Base-by-base conservation (phyloP, 352 stramenopile genomes). In the Globisporangium nodosum region DNA sequence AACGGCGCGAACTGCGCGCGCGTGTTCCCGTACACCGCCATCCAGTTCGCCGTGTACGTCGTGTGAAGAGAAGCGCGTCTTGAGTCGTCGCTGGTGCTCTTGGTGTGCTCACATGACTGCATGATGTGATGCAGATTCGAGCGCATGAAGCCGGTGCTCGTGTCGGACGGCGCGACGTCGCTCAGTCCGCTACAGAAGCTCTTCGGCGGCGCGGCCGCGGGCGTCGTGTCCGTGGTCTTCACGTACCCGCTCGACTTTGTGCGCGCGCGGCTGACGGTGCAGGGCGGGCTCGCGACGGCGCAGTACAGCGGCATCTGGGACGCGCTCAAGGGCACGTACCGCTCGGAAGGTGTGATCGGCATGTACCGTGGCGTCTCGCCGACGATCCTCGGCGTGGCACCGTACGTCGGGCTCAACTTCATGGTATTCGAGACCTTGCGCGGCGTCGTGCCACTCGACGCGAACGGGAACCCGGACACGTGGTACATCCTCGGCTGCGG, bases 1-100 rank as follows among this genome's bases (percentile, higher is more conserved):
- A 91, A 93, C 68, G 83, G 83, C 52, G 81, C 79, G 58, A 93
- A 93, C 68, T 90, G 78, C 60, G 71, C 83, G 30, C 83, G 83
- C 30, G 78, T 91, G 45, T 88, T 91, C 45, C 81, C 81, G 0
- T 91, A 93, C 66, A 79, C 85, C 15, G 79, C 81, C 52, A 87
- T 90, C 61, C 78, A 92, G 63, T 90, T 92, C 54, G 77, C 79
- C 27, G 71, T 74, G 45, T 78, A 66, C 54, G 68, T 50, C 9
- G 13, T 54, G 18, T 24, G 6, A 18, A 7, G 15, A 7, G 3
- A 13, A 20, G 31, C 6, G 20, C 1, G 9, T 45, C 16, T 45
- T 39, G 33, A 12, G 33, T 12, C 33, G 7, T 39, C 33, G 33
- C 33, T 39, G 33, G 5, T 11, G 33, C 33, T 39, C 8, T 39